Percentiles rank a stretch among this genome's conserved stretches.
These are phyloP conservation scores for Clausena lansium DNA, from an alignment of 345 rosid genomes.

Conservation along the genomic window DNA sequence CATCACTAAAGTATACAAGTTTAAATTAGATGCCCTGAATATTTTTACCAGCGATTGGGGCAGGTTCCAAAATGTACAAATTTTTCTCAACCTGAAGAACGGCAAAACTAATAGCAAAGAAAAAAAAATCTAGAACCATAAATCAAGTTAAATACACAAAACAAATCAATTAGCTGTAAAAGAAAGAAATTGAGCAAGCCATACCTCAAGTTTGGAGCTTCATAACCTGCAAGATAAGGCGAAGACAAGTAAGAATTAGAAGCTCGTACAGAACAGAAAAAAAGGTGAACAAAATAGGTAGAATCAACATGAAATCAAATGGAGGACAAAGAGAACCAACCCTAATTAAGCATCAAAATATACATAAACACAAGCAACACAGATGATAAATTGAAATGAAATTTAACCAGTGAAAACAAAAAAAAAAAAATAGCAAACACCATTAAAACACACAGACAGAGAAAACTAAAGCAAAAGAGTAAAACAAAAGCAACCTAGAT, in stretches of 20 bases:
- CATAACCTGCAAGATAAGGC: slow-evolving; percentile 55
- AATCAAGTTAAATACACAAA: neutral
- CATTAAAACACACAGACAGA: too few species aligned
- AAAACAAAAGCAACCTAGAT: neutral
- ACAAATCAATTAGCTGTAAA: neutral
- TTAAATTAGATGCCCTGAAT: too few species aligned
- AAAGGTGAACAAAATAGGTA: neutral
- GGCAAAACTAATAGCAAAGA: too few species aligned
- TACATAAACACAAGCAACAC: neutral
- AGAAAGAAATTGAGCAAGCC: neutral
- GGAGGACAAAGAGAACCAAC: neutral
- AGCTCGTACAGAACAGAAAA: neutral
- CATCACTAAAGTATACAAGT: too few species aligned
- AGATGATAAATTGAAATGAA: neutral
- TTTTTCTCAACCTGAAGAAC: neutral
- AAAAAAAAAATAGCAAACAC: neutral
- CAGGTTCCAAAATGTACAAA: neutral
- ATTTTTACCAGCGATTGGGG: neutral
- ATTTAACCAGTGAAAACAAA: neutral
- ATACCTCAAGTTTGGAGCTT: slow-evolving; percentile 84
- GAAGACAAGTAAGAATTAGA: slow-evolving; percentile 9
- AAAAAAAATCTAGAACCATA: neutral
- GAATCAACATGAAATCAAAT: neutral
- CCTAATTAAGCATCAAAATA: neutral
- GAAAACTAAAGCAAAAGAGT: neutral